Evolutionary conservation across 495 filamentous ascomycete species (phyloP).

Genomic region (Penicillium cinerascens): DNA sequence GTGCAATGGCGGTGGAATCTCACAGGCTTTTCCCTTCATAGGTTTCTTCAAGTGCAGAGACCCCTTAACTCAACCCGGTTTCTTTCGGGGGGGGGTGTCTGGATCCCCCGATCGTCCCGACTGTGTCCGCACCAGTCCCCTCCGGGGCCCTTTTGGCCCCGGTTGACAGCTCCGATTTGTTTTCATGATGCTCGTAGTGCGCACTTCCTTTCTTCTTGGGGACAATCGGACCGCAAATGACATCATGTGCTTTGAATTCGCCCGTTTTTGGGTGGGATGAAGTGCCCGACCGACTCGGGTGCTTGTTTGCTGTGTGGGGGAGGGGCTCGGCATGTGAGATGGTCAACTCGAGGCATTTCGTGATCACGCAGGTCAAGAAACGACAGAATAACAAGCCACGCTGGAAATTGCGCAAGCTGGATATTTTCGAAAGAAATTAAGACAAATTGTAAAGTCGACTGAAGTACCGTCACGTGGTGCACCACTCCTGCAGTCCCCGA

Average conservation of each 20-base stretch:
- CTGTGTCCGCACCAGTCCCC: slow-evolving; percentile 4
- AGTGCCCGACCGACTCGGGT: slow-evolving; percentile 10
- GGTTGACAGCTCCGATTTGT: slow-evolving; percentile 12
- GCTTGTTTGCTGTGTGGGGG: slow-evolving; percentile 6
- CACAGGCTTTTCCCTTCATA: slow-evolving; percentile 15
- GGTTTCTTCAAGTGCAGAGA: slow-evolving; percentile 6
- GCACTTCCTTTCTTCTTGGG: slow-evolving; percentile 13
- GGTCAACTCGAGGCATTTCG: neutral
- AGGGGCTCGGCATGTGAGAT: slow-evolving; percentile 4
- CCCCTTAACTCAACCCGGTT: slow-evolving; percentile 1
- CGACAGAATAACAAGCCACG: neutral
- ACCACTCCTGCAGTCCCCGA: slow-evolving; percentile 2
- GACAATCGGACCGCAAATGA: slow-evolving; percentile 10
- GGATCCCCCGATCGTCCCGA: slow-evolving; percentile 11
- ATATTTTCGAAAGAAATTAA: neutral
- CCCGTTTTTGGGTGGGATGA: slow-evolving; percentile 5
- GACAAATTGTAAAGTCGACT: neutral
- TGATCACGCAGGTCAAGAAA: neutral
- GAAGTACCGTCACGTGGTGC: slow-evolving; percentile 15
- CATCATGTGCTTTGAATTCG: slow-evolving; percentile 16
- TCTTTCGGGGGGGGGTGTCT: slow-evolving; percentile 10
- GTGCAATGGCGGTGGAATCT: slow-evolving; percentile 14
- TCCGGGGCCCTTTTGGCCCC: slow-evolving; percentile 1
- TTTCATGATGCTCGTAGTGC: slow-evolving; percentile 5
- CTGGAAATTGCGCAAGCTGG: neutral